Evolutionary conservation across 176 grass and related monocot genomes (phyloP).

Genomic region (Bromus sterilis): DNA sequence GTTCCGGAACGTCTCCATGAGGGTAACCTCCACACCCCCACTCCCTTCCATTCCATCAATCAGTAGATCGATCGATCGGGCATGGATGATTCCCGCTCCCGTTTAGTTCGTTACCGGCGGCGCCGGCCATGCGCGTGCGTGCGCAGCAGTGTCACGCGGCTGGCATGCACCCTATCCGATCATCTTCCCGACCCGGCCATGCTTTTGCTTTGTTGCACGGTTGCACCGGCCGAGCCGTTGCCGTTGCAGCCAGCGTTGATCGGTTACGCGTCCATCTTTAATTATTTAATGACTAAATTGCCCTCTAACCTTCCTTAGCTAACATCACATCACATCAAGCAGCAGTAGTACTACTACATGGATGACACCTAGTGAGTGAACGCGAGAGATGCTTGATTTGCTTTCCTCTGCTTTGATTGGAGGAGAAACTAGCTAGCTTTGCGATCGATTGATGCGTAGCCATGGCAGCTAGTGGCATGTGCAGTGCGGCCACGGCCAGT

Average conservation of each 20-base stretch:
- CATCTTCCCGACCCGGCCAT: background rate
- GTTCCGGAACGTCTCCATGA: conserved; percentile 79
- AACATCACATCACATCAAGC: background rate
- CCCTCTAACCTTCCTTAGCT: conserved; percentile 3
- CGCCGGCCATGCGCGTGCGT: background rate
- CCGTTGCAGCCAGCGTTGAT: background rate
- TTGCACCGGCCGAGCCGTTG: conserved; percentile 7
- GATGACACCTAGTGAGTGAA: background rate
- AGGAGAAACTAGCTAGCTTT: background rate
- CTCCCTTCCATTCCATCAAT: background rate
- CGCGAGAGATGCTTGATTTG: background rate
- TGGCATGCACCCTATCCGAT: conserved; percentile 3
- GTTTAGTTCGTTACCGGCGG: background rate
- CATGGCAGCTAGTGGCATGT: background rate
- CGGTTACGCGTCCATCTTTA: background rate
- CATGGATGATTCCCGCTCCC: background rate
- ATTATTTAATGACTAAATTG: background rate
- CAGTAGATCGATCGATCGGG: too few species aligned
- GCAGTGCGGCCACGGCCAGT: background rate
- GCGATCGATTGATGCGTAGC: background rate
- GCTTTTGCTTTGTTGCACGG: background rate
- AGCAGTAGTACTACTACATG: background rate
- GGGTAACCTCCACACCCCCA: conserved; percentile 26
- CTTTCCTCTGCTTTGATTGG: background rate
- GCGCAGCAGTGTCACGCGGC: background rate